Percentiles rank a stretch among this genome's conserved stretches.
These are phyloP conservation scores for Xylariaceae sp. DNA, from an alignment of 2,329 filamentous ascomycete species.

Conservation along the genomic window DNA sequence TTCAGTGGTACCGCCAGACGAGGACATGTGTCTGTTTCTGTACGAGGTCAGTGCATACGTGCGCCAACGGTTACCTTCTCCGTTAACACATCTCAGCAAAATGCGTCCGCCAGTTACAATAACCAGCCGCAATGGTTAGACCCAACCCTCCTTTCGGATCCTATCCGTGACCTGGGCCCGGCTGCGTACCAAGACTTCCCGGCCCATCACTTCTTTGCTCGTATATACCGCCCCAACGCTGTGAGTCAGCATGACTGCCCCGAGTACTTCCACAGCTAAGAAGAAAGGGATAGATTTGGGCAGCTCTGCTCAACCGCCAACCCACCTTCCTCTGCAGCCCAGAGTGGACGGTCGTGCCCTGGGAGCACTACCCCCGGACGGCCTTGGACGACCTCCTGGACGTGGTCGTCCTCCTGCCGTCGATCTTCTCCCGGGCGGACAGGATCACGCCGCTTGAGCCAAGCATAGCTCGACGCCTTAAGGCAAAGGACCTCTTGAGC, in stretches of 20 bases:
- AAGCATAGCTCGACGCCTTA: conserved; percentile 33
- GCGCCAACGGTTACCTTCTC: no score
- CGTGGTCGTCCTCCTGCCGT: conserved; percentile 38
- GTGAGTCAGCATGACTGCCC: conserved; percentile 38
- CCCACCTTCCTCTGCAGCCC: conserved; percentile 42
- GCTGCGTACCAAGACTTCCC: conserved; percentile 42
- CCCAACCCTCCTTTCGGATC: conserved; percentile 26
- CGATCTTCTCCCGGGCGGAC: conserved; percentile 39
- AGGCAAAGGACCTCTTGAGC: conserved; percentile 40
- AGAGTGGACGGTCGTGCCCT: conserved; percentile 46
- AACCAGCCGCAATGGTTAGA: conserved; percentile 30
- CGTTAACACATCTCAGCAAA: conserved; percentile 39
- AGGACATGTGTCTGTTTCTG: conserved; percentile 42
- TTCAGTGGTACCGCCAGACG: conserved; percentile 19
- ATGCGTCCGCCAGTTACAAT: conserved; percentile 29
- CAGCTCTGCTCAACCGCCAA: conserved; percentile 42
- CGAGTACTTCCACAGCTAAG: no score
- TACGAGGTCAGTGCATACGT: conserved; percentile 44
- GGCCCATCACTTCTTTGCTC: conserved; percentile 49
- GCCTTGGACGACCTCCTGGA: conserved; percentile 46
- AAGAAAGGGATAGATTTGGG: conserved; percentile 18
- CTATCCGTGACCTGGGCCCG: conserved; percentile 36
- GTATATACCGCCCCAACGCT: conserved; percentile 45
- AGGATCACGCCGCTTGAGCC: conserved; percentile 30
- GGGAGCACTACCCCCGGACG: conserved; percentile 43